Evolutionary conservation across 129 eudicot species (phyloP).

Genomic region (Mikania micrantha): DNA sequence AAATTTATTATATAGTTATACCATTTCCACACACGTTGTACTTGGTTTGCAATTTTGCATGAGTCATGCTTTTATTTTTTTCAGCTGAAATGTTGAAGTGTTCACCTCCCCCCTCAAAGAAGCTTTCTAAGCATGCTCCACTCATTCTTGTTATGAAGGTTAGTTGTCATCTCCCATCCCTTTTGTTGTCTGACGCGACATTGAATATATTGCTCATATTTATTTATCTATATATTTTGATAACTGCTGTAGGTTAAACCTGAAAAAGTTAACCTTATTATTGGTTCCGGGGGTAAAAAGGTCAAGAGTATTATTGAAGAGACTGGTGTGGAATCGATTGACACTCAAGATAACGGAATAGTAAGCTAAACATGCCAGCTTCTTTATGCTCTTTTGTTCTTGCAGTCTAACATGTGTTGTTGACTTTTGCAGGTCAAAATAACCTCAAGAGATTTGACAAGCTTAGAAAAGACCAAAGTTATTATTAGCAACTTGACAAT

Average conservation of each 20-base stretch:
- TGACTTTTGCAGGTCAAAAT: conserved; percentile 70
- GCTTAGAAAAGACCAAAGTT: conserved; percentile 75
- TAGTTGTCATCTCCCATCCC: conserved; percentile 15
- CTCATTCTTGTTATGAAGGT: conserved; percentile 95
- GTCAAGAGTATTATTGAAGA: conserved; percentile 96
- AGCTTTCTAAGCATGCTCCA: conserved; percentile 87
- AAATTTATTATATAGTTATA: background rate
- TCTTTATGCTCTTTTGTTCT: conserved; percentile 10
- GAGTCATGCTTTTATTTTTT: conserved; percentile 4
- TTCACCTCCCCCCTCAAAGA: conserved; percentile 78
- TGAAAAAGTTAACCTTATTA: conserved; percentile 70
- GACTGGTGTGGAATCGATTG: conserved; percentile 83
- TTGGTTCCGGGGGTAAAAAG: conserved; percentile 95
- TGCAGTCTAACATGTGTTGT: conserved; percentile 13
- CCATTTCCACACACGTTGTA: background rate
- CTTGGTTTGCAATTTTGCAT: background rate
- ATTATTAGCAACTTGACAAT: conserved; percentile 73
- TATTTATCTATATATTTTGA: background rate
- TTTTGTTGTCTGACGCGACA: conserved; percentile 8
- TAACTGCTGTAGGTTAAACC: conserved; percentile 55
- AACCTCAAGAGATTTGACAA: conserved; percentile 61
- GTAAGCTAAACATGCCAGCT: conserved; percentile 39
- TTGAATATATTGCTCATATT: background rate
- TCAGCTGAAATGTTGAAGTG: conserved; percentile 94
- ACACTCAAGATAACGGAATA: conserved; percentile 76